These are phyloP conservation scores for Priceomyces melissophilus DNA, from an alignment of 805 yeast species.

Conservation along the genomic window DNA sequence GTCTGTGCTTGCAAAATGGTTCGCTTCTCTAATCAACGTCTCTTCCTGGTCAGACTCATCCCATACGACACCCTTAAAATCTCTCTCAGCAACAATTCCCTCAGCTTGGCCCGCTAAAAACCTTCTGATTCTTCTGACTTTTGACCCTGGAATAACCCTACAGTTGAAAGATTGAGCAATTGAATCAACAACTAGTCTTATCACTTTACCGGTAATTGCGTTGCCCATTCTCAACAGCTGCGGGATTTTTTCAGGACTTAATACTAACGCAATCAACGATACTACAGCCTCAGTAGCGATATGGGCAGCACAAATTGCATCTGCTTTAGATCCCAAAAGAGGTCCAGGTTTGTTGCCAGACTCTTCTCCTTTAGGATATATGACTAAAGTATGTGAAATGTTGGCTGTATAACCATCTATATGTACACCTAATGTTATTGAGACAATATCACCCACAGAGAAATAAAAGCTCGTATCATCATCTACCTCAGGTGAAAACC, in stretches of 20 bases:
- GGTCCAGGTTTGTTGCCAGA: constrained; percentile 64
- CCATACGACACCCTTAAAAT: constrained; percentile 90
- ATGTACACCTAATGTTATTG: constrained; percentile 83
- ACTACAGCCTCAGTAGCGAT: constrained; percentile 87
- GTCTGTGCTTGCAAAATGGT: constrained; percentile 15
- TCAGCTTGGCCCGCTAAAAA: constrained; percentile 95
- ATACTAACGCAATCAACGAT: constrained; percentile 66
- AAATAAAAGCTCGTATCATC: constrained; percentile 48
- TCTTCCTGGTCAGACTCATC: constrained; percentile 77
- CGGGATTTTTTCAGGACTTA: constrained; percentile 75
- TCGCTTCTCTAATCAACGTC: constrained; percentile 44
- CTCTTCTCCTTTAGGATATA: constrained; percentile 61
- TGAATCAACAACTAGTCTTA: constrained; percentile 77
- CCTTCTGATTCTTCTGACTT: constrained; percentile 86
- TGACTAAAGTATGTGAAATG: constrained; percentile 81
- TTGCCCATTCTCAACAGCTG: constrained; percentile 37
- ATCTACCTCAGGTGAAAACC: constrained; percentile 85
- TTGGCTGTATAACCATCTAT: constrained; percentile 93
- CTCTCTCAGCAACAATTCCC: constrained; percentile 86
- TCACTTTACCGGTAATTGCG: constrained; percentile 60
- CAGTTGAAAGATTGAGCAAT: constrained; percentile 83
- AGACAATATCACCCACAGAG: constrained; percentile 78
- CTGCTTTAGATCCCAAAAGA: constrained; percentile 78
- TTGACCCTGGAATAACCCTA: constrained; percentile 86
- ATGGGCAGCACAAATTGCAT: constrained; percentile 84